These are phyloP conservation scores for Leucoagaricus sp. DNA, from an alignment of 1,284 basidiomycete species.

Conservation along the genomic window DNA sequence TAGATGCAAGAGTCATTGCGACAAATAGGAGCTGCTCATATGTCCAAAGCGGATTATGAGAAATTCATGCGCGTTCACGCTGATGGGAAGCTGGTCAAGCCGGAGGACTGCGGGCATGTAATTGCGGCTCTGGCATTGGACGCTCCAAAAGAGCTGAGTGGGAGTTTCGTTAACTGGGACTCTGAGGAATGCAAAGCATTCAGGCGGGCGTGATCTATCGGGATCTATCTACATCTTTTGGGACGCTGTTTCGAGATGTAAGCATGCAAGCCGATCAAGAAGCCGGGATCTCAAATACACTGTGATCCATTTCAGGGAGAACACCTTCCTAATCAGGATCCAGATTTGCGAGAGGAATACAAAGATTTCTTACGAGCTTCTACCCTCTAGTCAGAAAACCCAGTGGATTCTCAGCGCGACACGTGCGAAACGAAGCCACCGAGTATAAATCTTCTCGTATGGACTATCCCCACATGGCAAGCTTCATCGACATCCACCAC, in stretches of 20 bases:
- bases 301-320: background rate
- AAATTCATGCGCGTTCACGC: slow-evolving; percentile 62
- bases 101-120: slow-evolving; percentile 74
- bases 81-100: slow-evolving; percentile 67
- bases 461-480: slow-evolving; percentile 17
- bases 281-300: background rate
- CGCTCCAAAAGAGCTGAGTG: slow-evolving; percentile 61
- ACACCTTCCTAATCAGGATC: background rate
- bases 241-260: slow-evolving; percentile 3
- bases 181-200: slow-evolving; percentile 61
- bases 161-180: slow-evolving; percentile 77
- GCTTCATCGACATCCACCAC: slow-evolving; percentile 69
- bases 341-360: background rate
- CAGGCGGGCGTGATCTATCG: slow-evolving; percentile 31
- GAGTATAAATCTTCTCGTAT: slow-evolving; percentile 9
- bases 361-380: background rate
- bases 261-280: background rate
- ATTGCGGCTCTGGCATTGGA: slow-evolving; percentile 66
- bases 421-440: slow-evolving; percentile 7
- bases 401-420: slow-evolving; percentile 1
- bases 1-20: slow-evolving; percentile 74
- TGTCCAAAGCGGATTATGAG: slow-evolving; percentile 54
- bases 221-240: slow-evolving; percentile 4
- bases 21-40: slow-evolving; percentile 42
- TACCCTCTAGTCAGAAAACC: background rate